These are phyloP conservation scores for Psidium friedrichsthalianum DNA, from an alignment of 345 rosid genomes.

Conservation along the genomic window DNA sequence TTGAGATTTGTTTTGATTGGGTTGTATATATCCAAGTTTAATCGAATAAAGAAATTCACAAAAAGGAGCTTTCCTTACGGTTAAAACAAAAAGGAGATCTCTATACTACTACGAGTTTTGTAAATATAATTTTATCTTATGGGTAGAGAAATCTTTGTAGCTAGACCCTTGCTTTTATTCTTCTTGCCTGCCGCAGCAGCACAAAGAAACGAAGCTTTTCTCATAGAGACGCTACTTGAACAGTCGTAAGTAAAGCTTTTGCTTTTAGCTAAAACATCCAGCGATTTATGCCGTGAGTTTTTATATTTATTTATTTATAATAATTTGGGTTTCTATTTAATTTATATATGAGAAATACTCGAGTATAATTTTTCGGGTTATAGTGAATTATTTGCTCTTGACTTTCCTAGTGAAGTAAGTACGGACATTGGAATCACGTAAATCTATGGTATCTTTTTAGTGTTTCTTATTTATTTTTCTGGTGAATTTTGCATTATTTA, in stretches of 20 bases:
- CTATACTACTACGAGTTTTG: not conserved
- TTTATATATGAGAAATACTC: not conserved
- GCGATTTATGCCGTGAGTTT: too few relatives aligned
- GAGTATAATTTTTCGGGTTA: not conserved
- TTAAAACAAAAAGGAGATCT: not conserved
- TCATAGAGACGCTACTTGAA: not conserved
- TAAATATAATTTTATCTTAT: not conserved
- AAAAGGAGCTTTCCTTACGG: not conserved
- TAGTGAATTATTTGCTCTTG: not conserved
- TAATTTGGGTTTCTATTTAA: not conserved
- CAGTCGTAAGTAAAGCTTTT: not conserved
- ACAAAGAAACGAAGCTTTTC: not conserved
- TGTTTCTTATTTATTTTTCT: not conserved
- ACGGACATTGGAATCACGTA: not conserved
- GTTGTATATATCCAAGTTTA: not conserved
- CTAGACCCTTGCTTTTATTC: not conserved
- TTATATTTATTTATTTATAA: too few relatives aligned
- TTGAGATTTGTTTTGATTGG: not conserved
- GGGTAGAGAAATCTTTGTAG: not conserved
- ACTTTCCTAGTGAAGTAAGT: not conserved
- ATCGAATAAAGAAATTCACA: not conserved
- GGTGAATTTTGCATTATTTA: not conserved
- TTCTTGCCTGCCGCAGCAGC: not conserved
- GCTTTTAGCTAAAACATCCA: too few relatives aligned
- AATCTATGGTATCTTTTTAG: not conserved